phyloP scores from a whole-genome alignment of 1,284 basidiomycete species.

The Cystobasidium slooffiae region DNA sequence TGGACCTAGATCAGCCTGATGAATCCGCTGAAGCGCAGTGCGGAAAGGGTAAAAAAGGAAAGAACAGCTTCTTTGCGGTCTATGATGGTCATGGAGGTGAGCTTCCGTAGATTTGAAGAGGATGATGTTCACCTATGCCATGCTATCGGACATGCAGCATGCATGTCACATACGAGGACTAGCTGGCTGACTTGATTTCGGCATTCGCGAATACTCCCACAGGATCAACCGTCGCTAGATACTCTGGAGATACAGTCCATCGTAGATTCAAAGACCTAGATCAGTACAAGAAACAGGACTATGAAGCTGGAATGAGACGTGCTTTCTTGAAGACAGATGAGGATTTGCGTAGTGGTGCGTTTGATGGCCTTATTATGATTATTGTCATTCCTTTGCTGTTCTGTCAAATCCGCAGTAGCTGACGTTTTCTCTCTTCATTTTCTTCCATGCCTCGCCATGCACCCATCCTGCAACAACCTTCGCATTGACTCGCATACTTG shows the following conservation, averaged over 20 bases:
- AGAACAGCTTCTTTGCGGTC: slow-evolving; percentile 82
- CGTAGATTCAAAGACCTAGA: slow-evolving; percentile 75
- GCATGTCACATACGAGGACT: slow-evolving; percentile 1
- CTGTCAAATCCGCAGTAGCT: neutral
- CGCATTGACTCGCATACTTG: neutral
- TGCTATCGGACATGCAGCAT: neutral
- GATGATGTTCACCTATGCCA: neutral
- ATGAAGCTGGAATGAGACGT: slow-evolving; percentile 77
- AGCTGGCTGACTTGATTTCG: neutral
- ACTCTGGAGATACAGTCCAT: slow-evolving; percentile 87
- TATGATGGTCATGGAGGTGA: slow-evolving; percentile 98
- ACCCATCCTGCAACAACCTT: slow-evolving; percentile 39
- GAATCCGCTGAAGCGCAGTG: slow-evolving; percentile 58
- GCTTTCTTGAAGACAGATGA: slow-evolving; percentile 95
- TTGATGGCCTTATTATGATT: too few relatives aligned
- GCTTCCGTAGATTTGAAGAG: slow-evolving; percentile 54
- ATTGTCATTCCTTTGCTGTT: neutral
- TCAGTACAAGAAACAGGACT: slow-evolving; percentile 72
- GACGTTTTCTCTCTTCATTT: neutral
- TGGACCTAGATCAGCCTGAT: slow-evolving; percentile 65
- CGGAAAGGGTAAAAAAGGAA: slow-evolving; percentile 60
- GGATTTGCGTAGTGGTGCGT: slow-evolving; percentile 81
- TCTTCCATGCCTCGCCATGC: neutral
- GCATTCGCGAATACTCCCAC: neutral
- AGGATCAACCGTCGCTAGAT: slow-evolving; percentile 89